Base-by-base conservation (phyloP, 2,329 filamentous ascomycete genomes). In the Drechslerella stenobrocha region DNA sequence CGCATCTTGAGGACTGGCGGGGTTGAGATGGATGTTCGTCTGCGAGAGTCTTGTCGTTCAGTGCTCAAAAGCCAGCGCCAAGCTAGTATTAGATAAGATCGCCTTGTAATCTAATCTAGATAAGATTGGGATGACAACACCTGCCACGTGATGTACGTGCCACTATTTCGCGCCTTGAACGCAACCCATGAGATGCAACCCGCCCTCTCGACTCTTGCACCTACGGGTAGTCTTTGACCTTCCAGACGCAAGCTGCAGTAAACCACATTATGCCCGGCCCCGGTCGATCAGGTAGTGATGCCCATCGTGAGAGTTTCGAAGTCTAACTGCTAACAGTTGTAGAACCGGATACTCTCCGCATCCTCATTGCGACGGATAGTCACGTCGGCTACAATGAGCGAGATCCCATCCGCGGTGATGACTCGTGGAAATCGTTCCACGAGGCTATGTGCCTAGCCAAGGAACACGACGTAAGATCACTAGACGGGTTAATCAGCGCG, bases 381-480 rank as follows among this genome's bases (percentile, higher is more conserved):
- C 93, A 98, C 87, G 93, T 98, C 67, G 93, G 93, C 52, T 97
- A 90, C 77, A 89, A 90, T 75, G 93, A 98, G 78, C 86, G 91
- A 73, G 91, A 98, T 76, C 84, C 89, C 1, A 88, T 93, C 67
- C 89, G 93, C n/a, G 92, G 91, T 71, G 89, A 97, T 76, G 93
- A 98, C 76, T 96, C 90, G 77, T 97, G 92, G 91, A 87, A 86
- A 75, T 90, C 87, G 2, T 98, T 98, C 78, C 88, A 98, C 76
- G 93, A 98, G 77, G 85, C 96, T 69, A 90, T 98, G 87, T 87
- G 85, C 70, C 78, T 97, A 40, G 93, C 92, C 18, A 89, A 87
- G 74, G 84, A 86, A 30, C 82, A 87, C 75, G 93, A 98, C 78
- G 93, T 83, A 76, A n/a, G n/a, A n/a, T n/a, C n/a, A n/a, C n/a